These are phyloP conservation scores for Syzygium syzygioides DNA, from an alignment of 441 rosid genomes.

Conservation along the genomic window DNA sequence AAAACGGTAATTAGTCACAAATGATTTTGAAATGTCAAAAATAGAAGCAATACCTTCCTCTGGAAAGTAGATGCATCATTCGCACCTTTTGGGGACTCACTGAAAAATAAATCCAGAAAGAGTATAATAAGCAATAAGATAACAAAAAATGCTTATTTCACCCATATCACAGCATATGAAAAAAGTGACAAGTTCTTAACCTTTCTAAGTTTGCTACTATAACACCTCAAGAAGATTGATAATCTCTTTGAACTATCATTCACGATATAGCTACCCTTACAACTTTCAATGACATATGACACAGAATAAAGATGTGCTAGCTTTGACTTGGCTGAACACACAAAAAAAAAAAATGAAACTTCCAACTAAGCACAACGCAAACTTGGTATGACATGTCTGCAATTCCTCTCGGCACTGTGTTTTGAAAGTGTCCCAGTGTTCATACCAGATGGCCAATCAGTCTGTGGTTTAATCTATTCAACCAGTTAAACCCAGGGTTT, in stretches of 20 bases:
- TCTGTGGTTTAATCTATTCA: neutral
- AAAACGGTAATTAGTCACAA: neutral
- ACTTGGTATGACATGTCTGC: neutral
- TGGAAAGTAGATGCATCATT: slow-evolving; percentile 98
- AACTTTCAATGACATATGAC: neutral
- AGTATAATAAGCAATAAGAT: neutral
- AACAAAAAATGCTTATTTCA: neutral
- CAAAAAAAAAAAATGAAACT: neutral
- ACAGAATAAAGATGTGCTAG: neutral
- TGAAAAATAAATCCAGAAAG: slow-evolving; percentile 33
- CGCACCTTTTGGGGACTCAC: slow-evolving; percentile 99
- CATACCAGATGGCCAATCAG: neutral
- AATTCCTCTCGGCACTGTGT: neutral
- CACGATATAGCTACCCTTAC: neutral
- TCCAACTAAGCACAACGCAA: neutral
- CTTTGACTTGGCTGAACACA: neutral
- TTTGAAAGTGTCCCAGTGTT: neutral
- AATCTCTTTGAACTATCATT: neutral
- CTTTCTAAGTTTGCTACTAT: neutral
- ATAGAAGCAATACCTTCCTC: slow-evolving; percentile 65
- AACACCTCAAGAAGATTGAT: neutral
- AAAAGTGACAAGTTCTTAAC: neutral
- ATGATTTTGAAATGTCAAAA: neutral
- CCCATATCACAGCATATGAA: neutral
- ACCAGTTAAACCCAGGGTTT: neutral